phyloP scores from a whole-genome alignment of 2,329 filamentous ascomycete species.

The Alternaria postmessia region DNA sequence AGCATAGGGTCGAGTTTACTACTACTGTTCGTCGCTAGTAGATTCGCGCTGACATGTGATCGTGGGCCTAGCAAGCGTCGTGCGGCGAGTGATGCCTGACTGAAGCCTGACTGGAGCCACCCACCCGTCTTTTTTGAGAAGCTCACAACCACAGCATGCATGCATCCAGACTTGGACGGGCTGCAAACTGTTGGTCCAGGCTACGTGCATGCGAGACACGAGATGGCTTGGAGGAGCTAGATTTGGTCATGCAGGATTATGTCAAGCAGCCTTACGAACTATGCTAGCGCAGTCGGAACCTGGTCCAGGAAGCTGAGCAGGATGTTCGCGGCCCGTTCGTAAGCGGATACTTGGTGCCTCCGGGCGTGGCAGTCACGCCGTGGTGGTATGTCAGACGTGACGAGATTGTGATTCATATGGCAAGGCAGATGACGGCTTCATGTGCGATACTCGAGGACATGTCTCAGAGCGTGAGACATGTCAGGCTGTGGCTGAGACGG shows the following conservation, averaged over 20 bases:
- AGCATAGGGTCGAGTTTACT: not conserved
- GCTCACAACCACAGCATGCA: not conserved
- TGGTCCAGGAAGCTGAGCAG: constrained; percentile 3
- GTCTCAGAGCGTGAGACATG: constrained; percentile 20
- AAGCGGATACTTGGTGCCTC: constrained; percentile 28
- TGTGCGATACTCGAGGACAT: constrained; percentile 7
- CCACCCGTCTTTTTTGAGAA: not conserved
- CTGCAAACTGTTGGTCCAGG: constrained; percentile 17
- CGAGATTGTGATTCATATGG: constrained; percentile 15
- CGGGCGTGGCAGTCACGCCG: constrained; percentile 7
- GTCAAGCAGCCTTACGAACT: constrained; percentile 3
- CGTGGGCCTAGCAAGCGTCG: not conserved
- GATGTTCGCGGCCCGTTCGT: constrained; percentile 31
- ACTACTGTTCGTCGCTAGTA: not conserved
- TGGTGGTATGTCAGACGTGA: constrained; percentile 11
- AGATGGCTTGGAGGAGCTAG: not conserved
- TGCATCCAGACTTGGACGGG: not conserved
- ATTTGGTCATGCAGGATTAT: constrained; percentile 16
- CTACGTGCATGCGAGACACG: constrained; percentile 14
- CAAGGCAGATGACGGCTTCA: constrained; percentile 18
- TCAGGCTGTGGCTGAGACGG: constrained; percentile 21
- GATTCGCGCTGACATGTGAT: not conserved
- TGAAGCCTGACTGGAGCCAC: not conserved
- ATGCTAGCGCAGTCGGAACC: constrained; percentile 4
- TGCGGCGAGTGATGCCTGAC: not conserved